phyloP scores from a whole-genome alignment of 441 rosid species.

The Erysimum cheiri region DNA sequence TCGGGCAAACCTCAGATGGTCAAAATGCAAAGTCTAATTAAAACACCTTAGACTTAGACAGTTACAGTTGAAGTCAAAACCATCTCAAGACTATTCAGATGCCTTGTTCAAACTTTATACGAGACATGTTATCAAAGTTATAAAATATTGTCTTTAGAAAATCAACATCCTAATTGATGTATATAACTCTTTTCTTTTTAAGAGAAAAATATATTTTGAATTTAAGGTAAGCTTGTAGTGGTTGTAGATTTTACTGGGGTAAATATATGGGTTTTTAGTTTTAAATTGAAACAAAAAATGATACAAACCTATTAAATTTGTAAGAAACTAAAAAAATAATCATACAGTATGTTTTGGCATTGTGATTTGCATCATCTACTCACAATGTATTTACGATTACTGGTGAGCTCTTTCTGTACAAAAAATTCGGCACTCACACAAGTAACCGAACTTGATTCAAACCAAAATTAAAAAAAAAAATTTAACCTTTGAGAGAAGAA shows the following conservation, averaged over 20 bases:
- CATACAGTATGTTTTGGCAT: constrained; percentile 22
- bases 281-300: background rate
- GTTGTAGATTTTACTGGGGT: background rate
- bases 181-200: background rate
- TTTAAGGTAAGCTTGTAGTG: too few relatives aligned
- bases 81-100: background rate
- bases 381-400: constrained; percentile 48
- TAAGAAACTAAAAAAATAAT: background rate
- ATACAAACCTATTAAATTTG: background rate
- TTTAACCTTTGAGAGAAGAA: constrained; percentile 1
- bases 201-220: too few relatives aligned
- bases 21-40: constrained; percentile 1
- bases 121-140: background rate
- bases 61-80: constrained; percentile 21
- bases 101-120: constrained; percentile 17
- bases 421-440: constrained; percentile 57
- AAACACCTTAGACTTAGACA: background rate
- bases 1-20: background rate
- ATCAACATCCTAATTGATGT: background rate
- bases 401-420: constrained; percentile 57
- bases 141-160: background rate
- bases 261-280: background rate
- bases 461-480: constrained; percentile 10
- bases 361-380: constrained; percentile 29
- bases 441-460: constrained; percentile 47